Percentiles rank a stretch among this genome's conserved stretches.
These are phyloP conservation scores for Neurospora discreta DNA, from an alignment of 495 filamentous ascomycete genomes.

Conservation along the genomic window DNA sequence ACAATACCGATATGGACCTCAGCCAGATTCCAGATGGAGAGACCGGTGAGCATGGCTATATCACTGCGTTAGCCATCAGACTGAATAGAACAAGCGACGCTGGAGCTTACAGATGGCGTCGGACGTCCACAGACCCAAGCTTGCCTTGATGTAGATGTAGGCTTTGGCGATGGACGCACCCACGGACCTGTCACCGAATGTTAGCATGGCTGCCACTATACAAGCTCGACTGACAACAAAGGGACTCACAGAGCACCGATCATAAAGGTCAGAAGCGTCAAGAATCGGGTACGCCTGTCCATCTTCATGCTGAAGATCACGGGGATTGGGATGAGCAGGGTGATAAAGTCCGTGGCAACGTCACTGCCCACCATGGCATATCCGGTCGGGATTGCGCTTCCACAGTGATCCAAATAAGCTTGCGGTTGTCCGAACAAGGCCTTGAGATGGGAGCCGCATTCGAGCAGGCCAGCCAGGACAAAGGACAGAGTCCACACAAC, in stretches of 20 bases:
- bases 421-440: conserved; percentile 1
- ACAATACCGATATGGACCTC: conserved; percentile 15
- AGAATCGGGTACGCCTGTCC: conserved; percentile 1
- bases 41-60: conserved; percentile 1
- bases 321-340: conserved; percentile 11
- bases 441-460: conserved; percentile 7
- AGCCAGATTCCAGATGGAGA: conserved; percentile 12
- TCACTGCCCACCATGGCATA: conserved; percentile 10
- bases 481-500: conserved; percentile 5
- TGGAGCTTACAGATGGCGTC: conserved; percentile 10
- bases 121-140: not conserved
- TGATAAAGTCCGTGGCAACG: conserved; percentile 10
- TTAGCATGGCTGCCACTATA: not conserved
- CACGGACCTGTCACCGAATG: conserved; percentile 3
- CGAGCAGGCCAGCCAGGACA: conserved; percentile 2
- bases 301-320: conserved; percentile 6
- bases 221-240: not conserved
- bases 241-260: conserved; percentile 12
- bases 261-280: conserved; percentile 9
- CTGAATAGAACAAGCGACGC: not conserved
- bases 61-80: not conserved
- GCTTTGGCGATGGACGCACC: conserved; percentile 10
- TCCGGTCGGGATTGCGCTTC: not conserved
- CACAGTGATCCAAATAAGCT: conserved; percentile 6
- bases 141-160: conserved; percentile 8